These are phyloP conservation scores for Microdochium paspali DNA, from an alignment of 2,329 filamentous ascomycete genomes.

Conservation along the genomic window DNA sequence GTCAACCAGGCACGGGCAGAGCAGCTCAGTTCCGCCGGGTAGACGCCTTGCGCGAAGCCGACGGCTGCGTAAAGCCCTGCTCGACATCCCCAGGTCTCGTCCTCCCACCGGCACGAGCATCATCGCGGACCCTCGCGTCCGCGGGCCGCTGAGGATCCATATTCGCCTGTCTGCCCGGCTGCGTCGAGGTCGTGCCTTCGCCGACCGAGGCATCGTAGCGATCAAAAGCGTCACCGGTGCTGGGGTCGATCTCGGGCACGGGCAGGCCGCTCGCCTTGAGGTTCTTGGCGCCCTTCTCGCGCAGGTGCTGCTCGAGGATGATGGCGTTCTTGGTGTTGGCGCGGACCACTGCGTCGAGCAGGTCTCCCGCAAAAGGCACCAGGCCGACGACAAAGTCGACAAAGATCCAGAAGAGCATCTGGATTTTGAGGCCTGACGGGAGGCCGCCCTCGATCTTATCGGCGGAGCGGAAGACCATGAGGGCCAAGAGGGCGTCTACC, in stretches of 20 bases:
- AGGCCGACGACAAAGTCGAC: conserved; percentile 68
- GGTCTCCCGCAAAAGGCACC: conserved; percentile 66
- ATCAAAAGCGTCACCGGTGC: conserved; percentile 42
- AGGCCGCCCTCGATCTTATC: conserved; percentile 69
- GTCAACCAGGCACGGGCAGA: too few relatives aligned
- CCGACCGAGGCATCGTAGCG: conserved; percentile 12
- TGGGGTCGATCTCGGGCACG: conserved; percentile 38
- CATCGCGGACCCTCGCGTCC: conserved; percentile 13
- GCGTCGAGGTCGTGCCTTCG: conserved; percentile 4
- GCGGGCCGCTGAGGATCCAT: conserved; percentile 8
- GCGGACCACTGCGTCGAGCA: conserved; percentile 63
- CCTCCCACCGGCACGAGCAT: conserved; percentile 13
- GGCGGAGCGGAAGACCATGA: conserved; percentile 67
- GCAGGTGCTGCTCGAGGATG: conserved; percentile 57
- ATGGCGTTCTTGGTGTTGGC: conserved; percentile 71
- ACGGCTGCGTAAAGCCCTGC: conserved; percentile 8
- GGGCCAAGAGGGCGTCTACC: conserved; percentile 62
- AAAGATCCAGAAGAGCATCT: conserved; percentile 74
- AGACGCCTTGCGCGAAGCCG: conserved; percentile 6
- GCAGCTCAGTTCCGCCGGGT: conserved; percentile 7
- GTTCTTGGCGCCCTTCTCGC: conserved; percentile 55
- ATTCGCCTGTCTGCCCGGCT: conserved; percentile 2
- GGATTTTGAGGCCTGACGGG: conserved; percentile 44
- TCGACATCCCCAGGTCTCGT: conserved; percentile 18
- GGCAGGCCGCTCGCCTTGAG: conserved; percentile 35